phyloP scores from a whole-genome alignment of 2,329 filamentous ascomycete genomes.

The Fusarium sp. region DNA sequence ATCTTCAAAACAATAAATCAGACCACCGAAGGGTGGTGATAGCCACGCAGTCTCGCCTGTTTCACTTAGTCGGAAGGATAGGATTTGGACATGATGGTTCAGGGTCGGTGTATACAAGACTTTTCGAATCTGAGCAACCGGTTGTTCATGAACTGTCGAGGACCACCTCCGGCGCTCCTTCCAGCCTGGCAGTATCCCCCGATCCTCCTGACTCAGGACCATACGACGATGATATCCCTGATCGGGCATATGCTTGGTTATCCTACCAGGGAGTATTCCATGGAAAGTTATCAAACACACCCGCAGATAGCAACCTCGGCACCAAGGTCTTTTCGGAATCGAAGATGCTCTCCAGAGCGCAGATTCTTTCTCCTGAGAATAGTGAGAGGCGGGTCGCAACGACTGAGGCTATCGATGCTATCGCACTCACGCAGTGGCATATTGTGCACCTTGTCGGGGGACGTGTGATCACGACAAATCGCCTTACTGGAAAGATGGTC shows the following conservation, averaged over 20 bases:
- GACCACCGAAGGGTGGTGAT: constrained; percentile 84
- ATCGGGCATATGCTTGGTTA: constrained; percentile 90
- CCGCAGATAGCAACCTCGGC: constrained; percentile 72
- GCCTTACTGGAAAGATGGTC: constrained; percentile 85
- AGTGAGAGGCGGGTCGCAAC: constrained; percentile 72
- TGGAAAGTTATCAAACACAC: constrained; percentile 77
- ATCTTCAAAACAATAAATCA: constrained; percentile 72
- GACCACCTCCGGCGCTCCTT: constrained; percentile 65
- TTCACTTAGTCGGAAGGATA: constrained; percentile 84
- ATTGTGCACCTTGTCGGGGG: constrained; percentile 85
- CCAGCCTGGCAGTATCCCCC: constrained; percentile 80
- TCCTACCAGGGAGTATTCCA: constrained; percentile 88
- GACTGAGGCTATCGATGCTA: constrained; percentile 80
- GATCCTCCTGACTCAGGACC: constrained; percentile 69
- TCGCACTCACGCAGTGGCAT: constrained; percentile 94
- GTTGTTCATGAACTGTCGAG: constrained; percentile 78
- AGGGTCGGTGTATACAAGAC: constrained; percentile 83
- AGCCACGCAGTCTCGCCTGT: constrained; percentile 79
- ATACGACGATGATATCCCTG: constrained; percentile 70
- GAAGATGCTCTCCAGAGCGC: constrained; percentile 79
- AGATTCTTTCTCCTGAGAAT: constrained; percentile 76
- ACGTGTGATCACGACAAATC: constrained; percentile 85
- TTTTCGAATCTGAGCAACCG: constrained; percentile 90
- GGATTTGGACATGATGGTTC: constrained; percentile 82
- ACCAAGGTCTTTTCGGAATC: constrained; percentile 81